A percentile compares a stretch with the other conserved stretches of the same genome.
These are phyloP conservation scores for Iberis amara DNA, from an alignment of 441 rosid genomes.

Conservation along the genomic window DNA sequence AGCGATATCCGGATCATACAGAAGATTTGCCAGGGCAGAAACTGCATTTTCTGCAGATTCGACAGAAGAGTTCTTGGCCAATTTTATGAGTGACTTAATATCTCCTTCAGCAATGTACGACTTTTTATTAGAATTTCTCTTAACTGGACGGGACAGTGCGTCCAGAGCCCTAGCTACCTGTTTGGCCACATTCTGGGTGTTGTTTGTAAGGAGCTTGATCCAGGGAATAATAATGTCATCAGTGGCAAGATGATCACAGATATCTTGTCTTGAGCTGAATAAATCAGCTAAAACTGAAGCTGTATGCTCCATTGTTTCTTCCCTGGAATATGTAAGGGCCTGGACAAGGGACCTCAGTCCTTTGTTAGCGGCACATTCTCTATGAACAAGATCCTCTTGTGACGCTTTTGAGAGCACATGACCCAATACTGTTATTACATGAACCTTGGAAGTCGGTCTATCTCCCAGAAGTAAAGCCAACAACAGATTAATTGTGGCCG, in stretches of 20 bases:
- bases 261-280: conserved; percentile 70
- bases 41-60: conserved; percentile 91
- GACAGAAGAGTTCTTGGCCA: conserved; percentile 63
- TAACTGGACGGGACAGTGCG: conserved; percentile 79
- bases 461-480: conserved; percentile 83
- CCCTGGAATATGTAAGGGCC: conserved; percentile 67
- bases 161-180: conserved; percentile 82
- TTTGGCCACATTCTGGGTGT: conserved; percentile 66
- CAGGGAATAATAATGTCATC: conserved; percentile 60
- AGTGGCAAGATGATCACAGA: conserved; percentile 50
- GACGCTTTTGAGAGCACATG: conserved; percentile 88
- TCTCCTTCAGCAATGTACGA: conserved; percentile 80
- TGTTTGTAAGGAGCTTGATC: conserved; percentile 63
- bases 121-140: conserved; percentile 57
- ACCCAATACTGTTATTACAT: conserved; percentile 81
- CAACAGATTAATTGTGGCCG: conserved; percentile 90
- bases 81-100: conserved; percentile 54
- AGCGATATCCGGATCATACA: conserved; percentile 74
- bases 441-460: conserved; percentile 72
- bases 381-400: conserved; percentile 62
- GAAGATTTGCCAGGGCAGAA: conserved; percentile 91
- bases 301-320: conserved; percentile 87
- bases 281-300: conserved; percentile 93
- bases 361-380: conserved; percentile 93
- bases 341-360: conserved; percentile 85